Base-by-base conservation (phyloP, 805 yeast species). In the Candida vaughaniae region DNA sequence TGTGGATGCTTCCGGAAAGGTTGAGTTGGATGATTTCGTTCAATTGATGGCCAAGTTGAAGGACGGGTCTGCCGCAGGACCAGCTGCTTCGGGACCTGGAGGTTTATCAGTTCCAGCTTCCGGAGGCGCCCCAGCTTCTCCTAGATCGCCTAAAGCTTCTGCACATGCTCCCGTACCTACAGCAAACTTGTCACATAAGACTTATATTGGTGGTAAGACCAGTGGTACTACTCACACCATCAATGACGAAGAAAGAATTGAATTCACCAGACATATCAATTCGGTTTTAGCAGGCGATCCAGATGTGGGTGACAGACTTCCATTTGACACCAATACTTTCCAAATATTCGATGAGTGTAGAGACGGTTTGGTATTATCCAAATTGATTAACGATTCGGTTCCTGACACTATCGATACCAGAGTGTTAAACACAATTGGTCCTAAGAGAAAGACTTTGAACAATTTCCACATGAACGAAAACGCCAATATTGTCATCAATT, bases 351-450 rank as follows among this genome's bases (percentile, higher is more conserved):
- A 93, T 62, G 98, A 93, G 64, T 88, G 96, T 66, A 78, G 88
- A 48, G 99, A 93, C 62, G 98, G 99, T 48, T 71, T 93, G 53
- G 89, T 93, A 18, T 71, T 93, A 40, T 89, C 98, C 15, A 86
- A 88, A 62, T 80, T 93, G 58, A 89, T 93, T 61, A 93, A 93
- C 60, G 99, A 93, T 65, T 88, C 97, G 22, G 99, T 93, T 22
- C 96, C 98, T 6, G 96, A 93, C 64, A 93, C 99, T 8, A 93
- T 93, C 53, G 99, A 93, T 68, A 90, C 97, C 7, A 85, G 99
- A 74, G 99, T 93, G 12, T 76, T 93, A 58, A 93, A 93, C 63
- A 70, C 82, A 60, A 95, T 98, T 17, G 85, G 83, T 60, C 57
- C 59, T 11, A 75, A 75, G 49, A 85, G 84, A 42, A 90, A 87